Conservation (phyloP, 2,329 filamentous ascomycete genomes). For the Sarocladiaceae sp. region DNA sequence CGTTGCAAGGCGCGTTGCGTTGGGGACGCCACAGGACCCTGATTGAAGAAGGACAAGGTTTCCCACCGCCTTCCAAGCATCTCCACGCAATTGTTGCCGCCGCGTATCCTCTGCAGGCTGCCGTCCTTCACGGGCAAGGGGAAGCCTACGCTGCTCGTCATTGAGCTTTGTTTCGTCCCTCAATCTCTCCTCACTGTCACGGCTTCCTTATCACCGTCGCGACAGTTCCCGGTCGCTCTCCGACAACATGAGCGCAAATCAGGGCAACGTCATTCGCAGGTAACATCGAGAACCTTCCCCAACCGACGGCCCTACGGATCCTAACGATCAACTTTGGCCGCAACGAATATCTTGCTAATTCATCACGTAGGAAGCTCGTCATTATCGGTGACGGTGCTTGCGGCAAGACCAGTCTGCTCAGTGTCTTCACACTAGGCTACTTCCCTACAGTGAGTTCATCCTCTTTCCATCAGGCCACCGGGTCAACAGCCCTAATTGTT, state of each 20-base stretch:
- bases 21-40: background rate
- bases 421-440: slow-evolving; percentile 95
- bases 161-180: background rate
- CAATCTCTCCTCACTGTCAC: background rate
- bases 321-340: background rate
- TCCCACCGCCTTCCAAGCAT: slow-evolving; percentile 1
- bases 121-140: slow-evolving; percentile 6
- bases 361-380: slow-evolving; percentile 72
- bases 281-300: slow-evolving; percentile 30
- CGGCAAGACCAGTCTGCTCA: slow-evolving; percentile 94
- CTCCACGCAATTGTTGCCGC: background rate
- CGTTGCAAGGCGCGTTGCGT: background rate
- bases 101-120: background rate
- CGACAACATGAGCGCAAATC: slow-evolving; percentile 36
- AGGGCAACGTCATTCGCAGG: slow-evolving; percentile 59
- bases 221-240: background rate
- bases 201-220: background rate
- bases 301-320: background rate
- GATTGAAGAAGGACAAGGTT: slow-evolving; percentile 3
- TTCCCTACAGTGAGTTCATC: slow-evolving; percentile 78
- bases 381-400: slow-evolving; percentile 97
- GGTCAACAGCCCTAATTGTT: slow-evolving; percentile 15
- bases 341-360: background rate
- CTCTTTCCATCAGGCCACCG: background rate
- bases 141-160: slow-evolving; percentile 6